Base-by-base conservation (phyloP, 2,329 filamentous ascomycete species). In the Mycosphaerelloides madeirae region DNA sequence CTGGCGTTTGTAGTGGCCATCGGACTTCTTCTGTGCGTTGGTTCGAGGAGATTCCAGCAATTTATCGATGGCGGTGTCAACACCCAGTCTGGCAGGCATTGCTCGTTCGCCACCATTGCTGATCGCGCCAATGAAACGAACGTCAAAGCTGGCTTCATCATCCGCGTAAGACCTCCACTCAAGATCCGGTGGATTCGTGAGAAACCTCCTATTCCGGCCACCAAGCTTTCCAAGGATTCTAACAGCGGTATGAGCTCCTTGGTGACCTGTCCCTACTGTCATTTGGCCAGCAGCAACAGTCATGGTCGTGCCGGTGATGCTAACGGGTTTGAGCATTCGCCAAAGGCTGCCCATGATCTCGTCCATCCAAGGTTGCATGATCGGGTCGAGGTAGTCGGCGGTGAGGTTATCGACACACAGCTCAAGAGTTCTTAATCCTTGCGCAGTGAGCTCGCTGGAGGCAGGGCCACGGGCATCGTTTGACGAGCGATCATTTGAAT, bases 311-410 rank as follows among this genome's bases (percentile, higher is more conserved):
- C 49, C 48, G 58, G 86, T 95, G 66, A 98, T 95, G 0, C 93
- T 93, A 51, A 90, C 84, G 6, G 93, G 94, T 58, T 85, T 86
- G 32, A 99, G 76, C 65, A 98, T 94, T 52, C 96, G 90, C 76
- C 95, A 98, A 1, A 99, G 75, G 1, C 91, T 91, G 36, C 89
- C 93, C 93, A 98, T 98, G 34, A 99, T 75, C 62, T 99, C 93
- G 58, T 98, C 91, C 66, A 99, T 97, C 19, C 97, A 94, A 0
- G 93, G 94, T 2, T 91, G 88, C 91, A 98, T 98, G 59, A 99
- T 97, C 0, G 93, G 94, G 58, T 99, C 93, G 12, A 99, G 73
- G 61, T 98, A 99, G 60, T 98, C 93, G 0, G 93, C 91, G 0
- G 94, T 98, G 0, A 99, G 77, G 57, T 99, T 99, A 53, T 99